These are phyloP conservation scores for Funneliformis mosseae DNA, from an alignment of 192 early-diverging fungal genomes.

Conservation along the genomic window DNA sequence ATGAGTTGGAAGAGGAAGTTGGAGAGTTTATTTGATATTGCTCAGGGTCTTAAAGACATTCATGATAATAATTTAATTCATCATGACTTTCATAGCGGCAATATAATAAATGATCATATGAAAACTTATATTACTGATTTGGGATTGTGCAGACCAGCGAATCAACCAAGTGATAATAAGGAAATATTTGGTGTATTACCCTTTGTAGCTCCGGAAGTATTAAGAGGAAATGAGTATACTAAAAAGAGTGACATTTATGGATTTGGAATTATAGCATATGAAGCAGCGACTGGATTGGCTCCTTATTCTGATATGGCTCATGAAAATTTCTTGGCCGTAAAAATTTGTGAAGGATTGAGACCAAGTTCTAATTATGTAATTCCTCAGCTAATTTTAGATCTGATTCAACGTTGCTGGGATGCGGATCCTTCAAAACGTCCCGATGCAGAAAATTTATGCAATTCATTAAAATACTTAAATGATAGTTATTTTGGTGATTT, in stretches of 20 bases:
- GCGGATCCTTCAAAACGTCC: constrained; percentile 34
- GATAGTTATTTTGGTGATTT: too few species aligned
- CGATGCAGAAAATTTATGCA: neutral
- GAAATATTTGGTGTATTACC: constrained; percentile 41
- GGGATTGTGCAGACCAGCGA: constrained; percentile 33
- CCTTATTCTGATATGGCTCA: constrained; percentile 39
- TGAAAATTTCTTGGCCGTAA: constrained; percentile 27
- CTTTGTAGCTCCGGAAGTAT: constrained; percentile 41
- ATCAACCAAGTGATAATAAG: neutral
- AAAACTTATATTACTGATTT: constrained; percentile 35
- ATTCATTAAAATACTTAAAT: too few species aligned
- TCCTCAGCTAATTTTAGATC: constrained; percentile 34
- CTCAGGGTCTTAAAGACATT: constrained; percentile 35
- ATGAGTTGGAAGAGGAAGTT: neutral
- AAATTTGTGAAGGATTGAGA: constrained; percentile 38
- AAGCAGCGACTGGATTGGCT: constrained; percentile 39
- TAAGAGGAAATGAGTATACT: constrained; percentile 3
- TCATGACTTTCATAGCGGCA: constrained; percentile 48
- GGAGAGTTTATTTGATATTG: constrained; percentile 23
- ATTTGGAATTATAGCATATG: constrained; percentile 47
- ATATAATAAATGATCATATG: constrained; percentile 39
- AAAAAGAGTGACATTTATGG: constrained; percentile 40
- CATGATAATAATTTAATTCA: constrained; percentile 45
- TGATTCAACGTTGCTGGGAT: constrained; percentile 45
- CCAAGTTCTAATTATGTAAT: constrained; percentile 38